Percentiles rank a stretch among this genome's conserved stretches.
phyloP scores from a whole-genome alignment of 2,329 filamentous ascomycete genomes.

The Talaromyces pinophilus region DNA sequence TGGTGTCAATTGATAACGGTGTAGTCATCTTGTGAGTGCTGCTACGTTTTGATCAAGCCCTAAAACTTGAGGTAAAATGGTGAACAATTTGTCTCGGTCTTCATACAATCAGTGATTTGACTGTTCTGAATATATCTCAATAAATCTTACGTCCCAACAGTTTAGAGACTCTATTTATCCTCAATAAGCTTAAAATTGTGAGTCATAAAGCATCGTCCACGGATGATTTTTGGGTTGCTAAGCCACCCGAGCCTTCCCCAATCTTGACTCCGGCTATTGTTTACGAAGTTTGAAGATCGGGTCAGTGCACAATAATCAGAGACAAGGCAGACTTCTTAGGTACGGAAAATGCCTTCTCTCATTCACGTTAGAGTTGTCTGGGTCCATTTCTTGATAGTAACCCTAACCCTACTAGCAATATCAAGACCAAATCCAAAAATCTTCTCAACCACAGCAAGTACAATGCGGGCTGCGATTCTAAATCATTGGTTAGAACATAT shows the following conservation, averaged over 20 bases:
- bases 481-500: no score
- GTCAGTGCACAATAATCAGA: neutral
- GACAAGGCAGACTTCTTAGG: neutral
- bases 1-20: neutral
- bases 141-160: neutral
- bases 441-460: neutral
- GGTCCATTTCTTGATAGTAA: neutral
- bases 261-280: neutral
- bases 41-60: neutral
- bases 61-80: neutral
- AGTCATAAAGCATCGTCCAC: neutral
- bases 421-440: neutral
- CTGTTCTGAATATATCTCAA: neutral
- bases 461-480: no score
- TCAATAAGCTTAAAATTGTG: neutral
- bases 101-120: neutral
- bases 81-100: neutral
- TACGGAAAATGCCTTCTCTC: neutral
- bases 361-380: neutral
- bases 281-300: neutral
- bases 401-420: neutral
- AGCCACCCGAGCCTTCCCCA: neutral
- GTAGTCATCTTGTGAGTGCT: neutral
- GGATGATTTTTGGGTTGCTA: neutral
- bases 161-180: neutral